These are phyloP conservation scores for Exophiala lecanii-corni DNA, from an alignment of 2,329 filamentous ascomycete species.

Conservation along the genomic window DNA sequence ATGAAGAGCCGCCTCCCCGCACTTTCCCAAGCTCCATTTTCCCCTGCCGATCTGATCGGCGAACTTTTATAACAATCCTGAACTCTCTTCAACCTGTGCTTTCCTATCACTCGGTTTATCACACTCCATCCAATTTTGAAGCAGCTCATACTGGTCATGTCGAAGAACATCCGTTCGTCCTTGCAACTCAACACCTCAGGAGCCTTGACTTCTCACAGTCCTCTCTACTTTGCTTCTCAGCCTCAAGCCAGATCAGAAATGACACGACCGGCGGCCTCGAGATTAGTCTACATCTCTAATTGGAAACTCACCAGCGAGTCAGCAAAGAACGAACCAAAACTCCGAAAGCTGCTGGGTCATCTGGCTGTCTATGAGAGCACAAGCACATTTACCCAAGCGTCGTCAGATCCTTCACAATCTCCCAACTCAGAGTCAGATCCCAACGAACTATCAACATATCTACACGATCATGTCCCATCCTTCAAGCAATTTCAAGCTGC, in stretches of 20 bases:
- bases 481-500: slow-evolving; percentile 22
- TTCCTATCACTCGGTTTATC: too few species aligned
- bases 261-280: slow-evolving; percentile 9
- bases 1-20: neutral
- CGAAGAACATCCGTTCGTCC: too few species aligned
- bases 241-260: slow-evolving; percentile 2
- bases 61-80: neutral
- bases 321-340: slow-evolving; percentile 12
- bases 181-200: slow-evolving; percentile 1
- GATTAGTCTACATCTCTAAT: slow-evolving; percentile 15
- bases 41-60: neutral
- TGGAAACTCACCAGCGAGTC: slow-evolving; percentile 21
- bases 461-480: slow-evolving; percentile 14
- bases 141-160: neutral
- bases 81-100: neutral
- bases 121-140: too few species aligned
- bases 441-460: slow-evolving; percentile 10
- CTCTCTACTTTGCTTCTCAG: slow-evolving; percentile 10
- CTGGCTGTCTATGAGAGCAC: slow-evolving; percentile 19
- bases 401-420: neutral
- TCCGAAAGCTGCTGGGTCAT: slow-evolving; percentile 21
- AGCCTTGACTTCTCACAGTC: slow-evolving; percentile 16
- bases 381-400: neutral
- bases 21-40: neutral
- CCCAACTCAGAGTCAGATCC: neutral